These are phyloP conservation scores for Filobasidium wieringae DNA, from an alignment of 768 basidiomycete genomes.

Conservation along the genomic window DNA sequence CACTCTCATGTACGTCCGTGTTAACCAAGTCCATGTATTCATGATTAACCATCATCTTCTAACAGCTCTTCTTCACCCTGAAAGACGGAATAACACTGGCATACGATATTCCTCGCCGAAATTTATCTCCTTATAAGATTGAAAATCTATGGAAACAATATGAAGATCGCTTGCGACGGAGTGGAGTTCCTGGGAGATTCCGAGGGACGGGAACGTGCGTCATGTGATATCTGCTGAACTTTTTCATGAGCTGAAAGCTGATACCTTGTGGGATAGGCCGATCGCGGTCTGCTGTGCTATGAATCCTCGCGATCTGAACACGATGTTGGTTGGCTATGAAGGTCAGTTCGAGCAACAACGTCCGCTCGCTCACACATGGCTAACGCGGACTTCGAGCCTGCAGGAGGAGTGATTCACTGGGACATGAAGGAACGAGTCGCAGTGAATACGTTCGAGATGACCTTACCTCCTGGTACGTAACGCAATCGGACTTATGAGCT, in stretches of 20 bases:
- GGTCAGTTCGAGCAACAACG: slow-evolving; percentile 41
- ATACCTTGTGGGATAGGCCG: slow-evolving; percentile 34
- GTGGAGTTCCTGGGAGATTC: slow-evolving; percentile 35
- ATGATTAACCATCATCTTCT: slow-evolving; percentile 23
- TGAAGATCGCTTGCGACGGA: slow-evolving; percentile 49
- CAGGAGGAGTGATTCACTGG: slow-evolving; percentile 41
- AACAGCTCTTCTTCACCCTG: slow-evolving; percentile 46
- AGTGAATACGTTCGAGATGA: slow-evolving; percentile 55
- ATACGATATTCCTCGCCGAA: slow-evolving; percentile 61
- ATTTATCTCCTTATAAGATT: slow-evolving; percentile 55
- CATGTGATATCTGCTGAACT: neutral
- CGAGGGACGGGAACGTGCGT: neutral
- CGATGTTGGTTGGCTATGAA: slow-evolving; percentile 62
- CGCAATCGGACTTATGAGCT: neutral
- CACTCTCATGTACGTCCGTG: slow-evolving; percentile 52
- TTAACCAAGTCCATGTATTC: slow-evolving; percentile 15
- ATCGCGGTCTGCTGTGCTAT: slow-evolving; percentile 52
- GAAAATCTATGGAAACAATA: slow-evolving; percentile 67
- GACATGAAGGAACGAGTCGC: slow-evolving; percentile 35
- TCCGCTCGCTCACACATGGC: too few species aligned
- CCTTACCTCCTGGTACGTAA: slow-evolving; percentile 50
- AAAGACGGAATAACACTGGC: slow-evolving; percentile 55
- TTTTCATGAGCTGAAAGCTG: neutral
- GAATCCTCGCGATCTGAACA: slow-evolving; percentile 63
- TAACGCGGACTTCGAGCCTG: slow-evolving; percentile 10